These are phyloP conservation scores for Hura crepitans DNA, from an alignment of 441 rosid genomes.

Conservation along the genomic window DNA sequence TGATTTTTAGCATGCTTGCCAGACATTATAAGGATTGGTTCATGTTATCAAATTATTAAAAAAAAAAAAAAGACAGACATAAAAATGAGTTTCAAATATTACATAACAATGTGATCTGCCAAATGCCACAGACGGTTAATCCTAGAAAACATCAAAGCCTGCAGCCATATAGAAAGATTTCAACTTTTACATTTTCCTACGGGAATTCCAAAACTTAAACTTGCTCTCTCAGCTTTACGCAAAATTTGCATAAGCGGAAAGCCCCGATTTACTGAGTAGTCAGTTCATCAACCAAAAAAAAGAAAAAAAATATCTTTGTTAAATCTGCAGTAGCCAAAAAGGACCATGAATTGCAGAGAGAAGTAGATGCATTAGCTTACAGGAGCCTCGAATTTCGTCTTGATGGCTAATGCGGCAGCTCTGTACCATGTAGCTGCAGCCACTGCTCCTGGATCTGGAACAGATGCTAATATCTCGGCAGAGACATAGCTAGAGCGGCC, in stretches of 20 bases:
- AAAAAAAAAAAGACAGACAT: too few species aligned
- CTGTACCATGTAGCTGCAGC: conserved; percentile 88
- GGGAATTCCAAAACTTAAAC: conserved; percentile 11
- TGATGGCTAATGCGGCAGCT: conserved; percentile 84
- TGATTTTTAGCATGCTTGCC: too few species aligned
- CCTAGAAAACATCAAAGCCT: too few species aligned
- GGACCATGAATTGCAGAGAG: conserved; percentile 5
- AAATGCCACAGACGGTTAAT: too few species aligned
- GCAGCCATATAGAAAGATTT: not conserved
- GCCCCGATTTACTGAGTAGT: conserved; percentile 28
- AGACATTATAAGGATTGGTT: too few species aligned
- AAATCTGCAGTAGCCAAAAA: conserved; percentile 20
- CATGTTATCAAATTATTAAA: too few species aligned
- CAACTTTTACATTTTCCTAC: not conserved
- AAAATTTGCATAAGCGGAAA: conserved; percentile 48
- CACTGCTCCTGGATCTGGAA: conserved; percentile 96
- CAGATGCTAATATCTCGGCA: conserved; percentile 50
- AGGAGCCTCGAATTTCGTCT: conserved; percentile 31
- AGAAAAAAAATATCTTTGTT: conserved; percentile 13
- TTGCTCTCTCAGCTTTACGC: conserved; percentile 48
- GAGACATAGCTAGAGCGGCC: conserved; percentile 83
- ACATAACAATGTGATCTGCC: too few species aligned
- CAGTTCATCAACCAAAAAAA: conserved; percentile 17
- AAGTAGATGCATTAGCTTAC: conserved; percentile 15
- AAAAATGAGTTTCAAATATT: too few species aligned